Evolutionary conservation across 2,329 filamentous ascomycete genomes (phyloP), one percentile per base, ranked within the genome.

Genomic region (Teratosphaeria epicoccoides): DNA sequence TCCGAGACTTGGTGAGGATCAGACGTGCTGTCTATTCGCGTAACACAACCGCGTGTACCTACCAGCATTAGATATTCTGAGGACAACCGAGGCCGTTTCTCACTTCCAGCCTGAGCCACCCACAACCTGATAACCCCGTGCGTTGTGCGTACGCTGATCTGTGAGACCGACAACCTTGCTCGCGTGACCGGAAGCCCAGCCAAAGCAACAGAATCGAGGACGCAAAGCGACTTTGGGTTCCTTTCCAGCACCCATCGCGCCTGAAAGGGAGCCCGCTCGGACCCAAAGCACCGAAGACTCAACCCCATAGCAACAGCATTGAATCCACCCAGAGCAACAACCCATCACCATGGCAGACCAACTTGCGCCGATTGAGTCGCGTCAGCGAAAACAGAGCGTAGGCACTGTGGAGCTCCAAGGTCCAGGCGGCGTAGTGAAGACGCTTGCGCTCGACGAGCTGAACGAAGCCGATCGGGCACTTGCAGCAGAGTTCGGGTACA

Each of bases 401-500:
- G 52, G 52, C 50, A 43, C 50, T 26, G 50, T 55, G 28, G 53
- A 55, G 47, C 24, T 55, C 5, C 53, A 52, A 48, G 50, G 46
- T 6, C 53, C 50, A 14, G 47, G 50, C 43, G 60, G 59, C 26
- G 47, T 45, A 11, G 51, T 56, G 5, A 52, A 51, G 25, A 57
- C 52, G 1, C 55, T 63, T 2, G 46, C 51, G 33, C 28, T 63
- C 24, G 59, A 60, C 7, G 57, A 62, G 4, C 28, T 63, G 47
- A 58, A 55, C 47, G 61, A 60, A 6, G 61, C 58, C 40, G 61
- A 63, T 50, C 49, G 52, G n/a, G 58, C 57, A 2, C 54, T 64
- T 25, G 61, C 60, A 6, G 61, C 57, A 6, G 55, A 63, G 50
- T 63, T 64, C 37, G 62, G 62, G 28, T 64, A 64, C 59, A 63